phyloP scores from a whole-genome alignment of 1,139 yeast species.

The Komagataea norvegica region DNA sequence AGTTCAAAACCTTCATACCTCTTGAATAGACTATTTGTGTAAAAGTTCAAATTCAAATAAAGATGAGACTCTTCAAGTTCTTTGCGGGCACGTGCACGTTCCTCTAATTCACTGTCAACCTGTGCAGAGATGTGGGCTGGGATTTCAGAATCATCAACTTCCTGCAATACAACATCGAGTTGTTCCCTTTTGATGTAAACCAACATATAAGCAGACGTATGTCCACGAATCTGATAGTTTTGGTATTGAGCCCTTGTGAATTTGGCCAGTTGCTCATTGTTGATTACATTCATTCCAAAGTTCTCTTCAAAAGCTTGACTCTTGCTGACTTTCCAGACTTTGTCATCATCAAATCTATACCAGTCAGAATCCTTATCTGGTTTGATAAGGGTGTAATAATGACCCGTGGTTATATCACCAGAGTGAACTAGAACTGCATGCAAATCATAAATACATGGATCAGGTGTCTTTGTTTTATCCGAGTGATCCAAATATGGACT shows the following conservation, averaged over 20 bases:
- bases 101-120: constrained; percentile 56
- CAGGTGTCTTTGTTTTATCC: constrained; percentile 40
- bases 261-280: constrained; percentile 24
- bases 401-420: constrained; percentile 95
- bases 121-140: constrained; percentile 69
- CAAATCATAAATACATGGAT: constrained; percentile 71
- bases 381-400: constrained; percentile 88
- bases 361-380: constrained; percentile 70
- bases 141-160: constrained; percentile 50
- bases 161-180: constrained; percentile 54
- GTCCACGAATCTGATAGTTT: constrained; percentile 63
- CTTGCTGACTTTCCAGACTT: constrained; percentile 81
- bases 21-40: constrained; percentile 47
- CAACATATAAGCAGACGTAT: constrained; percentile 95
- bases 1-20: constrained; percentile 73
- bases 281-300: constrained; percentile 71
- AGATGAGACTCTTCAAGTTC: constrained; percentile 78
- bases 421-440: constrained; percentile 96
- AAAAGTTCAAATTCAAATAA: constrained; percentile 57
- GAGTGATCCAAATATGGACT: constrained; percentile 71
- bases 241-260: constrained; percentile 58
- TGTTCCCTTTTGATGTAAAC: constrained; percentile 76
- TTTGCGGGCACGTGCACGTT: constrained; percentile 49
- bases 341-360: constrained; percentile 93
- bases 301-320: constrained; percentile 88